Base-by-base conservation (phyloP, 2,329 filamentous ascomycete genomes). In the Parastagonospora avenae region DNA sequence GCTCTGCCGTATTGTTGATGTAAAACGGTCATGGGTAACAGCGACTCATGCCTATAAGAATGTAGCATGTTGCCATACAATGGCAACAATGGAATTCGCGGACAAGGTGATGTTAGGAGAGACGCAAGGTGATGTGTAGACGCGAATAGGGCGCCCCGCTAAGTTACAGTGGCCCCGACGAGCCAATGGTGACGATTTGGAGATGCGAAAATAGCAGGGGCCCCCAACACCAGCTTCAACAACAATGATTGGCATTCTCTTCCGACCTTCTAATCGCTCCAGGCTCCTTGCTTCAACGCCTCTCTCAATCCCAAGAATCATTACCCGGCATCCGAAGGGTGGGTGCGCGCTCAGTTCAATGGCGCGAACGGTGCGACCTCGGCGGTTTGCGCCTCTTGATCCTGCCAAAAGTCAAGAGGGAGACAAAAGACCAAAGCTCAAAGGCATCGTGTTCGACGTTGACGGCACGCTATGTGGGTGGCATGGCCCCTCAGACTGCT, bases 381-480 rank as follows among this genome's bases (percentile, higher is more conserved):
- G 80, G 52, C 75, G 72, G 32, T 84, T 85, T 55, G 79, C 80
- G 5, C 81, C 82, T 10, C 67, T 84, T 47, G 69, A 76, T 50
- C 67, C 75, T 4, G 60, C 61, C 15, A 59, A 63, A 52, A 46
- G 44, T 39, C 52, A 46, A 15, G 55, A 62, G 15, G 59, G 69
- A 45, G 55, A 73, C 52, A 73, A 68, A 41, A 73, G 74, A 14
- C 79, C 80, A 36, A 64, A 63, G 28, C 64, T 87, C 49, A 79
- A 80, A 62, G 85, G 85, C 2, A 80, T 87, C 24, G 79, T 97
- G 11, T 97, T 97, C 75, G 93, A 99, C 76, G 90, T 99, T 57
- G 93, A 99, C 74, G 93, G 93, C 3, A 99, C 93, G 19, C 76
- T 97, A 53, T 97, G 92, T 95, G 76, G 77, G 86, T 79, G 15